phyloP scores from a whole-genome alignment of 2,329 filamentous ascomycete species.

The Colletotrichum euphorbiae region DNA sequence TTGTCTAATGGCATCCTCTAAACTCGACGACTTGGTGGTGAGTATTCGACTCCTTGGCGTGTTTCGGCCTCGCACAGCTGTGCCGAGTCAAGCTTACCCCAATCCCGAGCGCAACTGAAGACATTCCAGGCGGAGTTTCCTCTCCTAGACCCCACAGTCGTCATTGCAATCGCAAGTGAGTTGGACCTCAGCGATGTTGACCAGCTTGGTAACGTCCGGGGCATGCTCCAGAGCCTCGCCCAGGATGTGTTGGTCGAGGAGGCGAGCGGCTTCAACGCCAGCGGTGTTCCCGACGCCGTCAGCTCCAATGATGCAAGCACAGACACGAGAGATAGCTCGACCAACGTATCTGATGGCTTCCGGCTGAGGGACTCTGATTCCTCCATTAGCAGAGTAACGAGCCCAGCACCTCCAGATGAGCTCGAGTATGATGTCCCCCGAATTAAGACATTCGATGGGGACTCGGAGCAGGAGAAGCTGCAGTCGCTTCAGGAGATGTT shows the following conservation, averaged over 20 bases:
- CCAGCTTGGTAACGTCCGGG: constrained; percentile 65
- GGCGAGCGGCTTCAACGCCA: constrained; percentile 81
- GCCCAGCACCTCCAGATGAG: constrained; percentile 31
- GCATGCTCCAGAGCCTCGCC: constrained; percentile 74
- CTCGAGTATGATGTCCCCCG: constrained; percentile 36
- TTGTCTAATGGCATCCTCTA: constrained; percentile 27
- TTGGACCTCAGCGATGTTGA: constrained; percentile 70
- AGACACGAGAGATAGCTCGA: constrained; percentile 42
- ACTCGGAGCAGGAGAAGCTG: constrained; percentile 71
- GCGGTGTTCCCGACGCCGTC: constrained; percentile 69
- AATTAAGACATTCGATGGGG: constrained; percentile 48
- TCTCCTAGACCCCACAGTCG: constrained; percentile 80
- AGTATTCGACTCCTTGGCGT: neutral
- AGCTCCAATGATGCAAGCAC: constrained; percentile 43
- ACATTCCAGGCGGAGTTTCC: constrained; percentile 49
- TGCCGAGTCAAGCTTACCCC: neutral
- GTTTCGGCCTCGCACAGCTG: neutral
- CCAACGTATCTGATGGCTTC: constrained; percentile 44
- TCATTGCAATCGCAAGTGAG: constrained; percentile 81
- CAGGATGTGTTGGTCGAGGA: constrained; percentile 74
- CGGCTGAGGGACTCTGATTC: constrained; percentile 47
- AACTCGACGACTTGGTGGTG: constrained; percentile 35
- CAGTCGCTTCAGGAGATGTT: constrained; percentile 77
- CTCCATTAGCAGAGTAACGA: constrained; percentile 43
- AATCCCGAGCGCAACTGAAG: neutral